Conservation (phyloP, 2,329 filamentous ascomycete species). For the Botrytis hyacinthi region DNA sequence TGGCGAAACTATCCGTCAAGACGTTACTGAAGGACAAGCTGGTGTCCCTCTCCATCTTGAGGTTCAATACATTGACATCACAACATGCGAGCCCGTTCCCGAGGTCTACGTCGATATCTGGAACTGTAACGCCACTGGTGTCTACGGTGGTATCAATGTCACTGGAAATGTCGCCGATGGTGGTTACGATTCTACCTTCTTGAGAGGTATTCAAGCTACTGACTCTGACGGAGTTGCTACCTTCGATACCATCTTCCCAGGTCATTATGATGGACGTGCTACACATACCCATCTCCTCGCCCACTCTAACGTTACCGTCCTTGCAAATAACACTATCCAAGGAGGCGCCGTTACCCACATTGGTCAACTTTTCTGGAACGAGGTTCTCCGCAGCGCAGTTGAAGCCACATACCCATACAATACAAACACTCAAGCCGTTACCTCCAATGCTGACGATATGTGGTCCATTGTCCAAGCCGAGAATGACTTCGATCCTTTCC, state of each 20-base stretch:
- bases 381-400: constrained; percentile 49
- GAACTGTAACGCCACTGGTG: constrained; percentile 43
- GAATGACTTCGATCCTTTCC: constrained; percentile 50
- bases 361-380: constrained; percentile 60
- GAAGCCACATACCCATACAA: constrained; percentile 47
- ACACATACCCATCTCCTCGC: constrained; percentile 48
- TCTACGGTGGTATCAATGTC: constrained; percentile 41
- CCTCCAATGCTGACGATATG: constrained; percentile 49
- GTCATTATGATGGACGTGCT: constrained; percentile 48
- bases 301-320: constrained; percentile 36
- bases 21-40: constrained; percentile 48
- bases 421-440: constrained; percentile 44
- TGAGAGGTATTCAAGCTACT: constrained; percentile 44
- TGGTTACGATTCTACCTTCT: constrained; percentile 39
- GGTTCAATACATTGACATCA: constrained; percentile 51
- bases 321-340: constrained; percentile 44
- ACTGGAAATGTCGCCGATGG: constrained; percentile 24
- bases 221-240: constrained; percentile 42
- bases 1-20: constrained; percentile 43
- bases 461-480: constrained; percentile 46
- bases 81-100: constrained; percentile 41
- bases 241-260: constrained; percentile 46
- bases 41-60: constrained; percentile 51
- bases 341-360: constrained; percentile 53
- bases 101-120: constrained; percentile 41